Base-by-base conservation (phyloP, 129 eudicot species). In the Ambrosia artemisiifolia region DNA sequence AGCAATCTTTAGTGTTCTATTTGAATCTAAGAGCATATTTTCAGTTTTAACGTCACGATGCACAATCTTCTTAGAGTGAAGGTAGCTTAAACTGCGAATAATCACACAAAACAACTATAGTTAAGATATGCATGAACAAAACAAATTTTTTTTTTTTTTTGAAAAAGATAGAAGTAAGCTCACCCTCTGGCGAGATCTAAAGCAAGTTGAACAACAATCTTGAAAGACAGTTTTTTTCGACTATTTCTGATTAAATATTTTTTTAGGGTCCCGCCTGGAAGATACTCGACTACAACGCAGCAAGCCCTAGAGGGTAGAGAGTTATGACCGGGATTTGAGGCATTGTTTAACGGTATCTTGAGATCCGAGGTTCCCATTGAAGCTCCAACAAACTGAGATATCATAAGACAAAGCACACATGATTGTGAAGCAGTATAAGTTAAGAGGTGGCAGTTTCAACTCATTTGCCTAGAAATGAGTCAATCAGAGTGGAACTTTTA, bases 41-140 rank as follows among this genome's bases (percentile, higher is more conserved):
- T 84, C 96, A 2, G 90, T 70, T 79, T 89, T 86, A 19, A 89
- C 90, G 77, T 89, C 92, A 75, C 92, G 90, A 61, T 89, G 96
- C 11, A 86, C 92, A 30, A 89, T 84, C 75, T 84, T 89, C 43
- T 36, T 36, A 36, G 43, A 36, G 43, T 36, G 43, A 36, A 36
- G 43, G 43, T 36, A 36, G 7, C 57, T 84, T 53, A 0, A 86
- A 78, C 30, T 89, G 92, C 5, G 86, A 86, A 65, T 89, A 86
- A 51, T 8, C 43, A 36, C 43, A 7, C 43, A 36, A 36, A 36
- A 36, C 43, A 36, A 36, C 43, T 36, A 36, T 36, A 36, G 43
- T 36, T 36, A 36, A 36, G 43, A 36, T 36, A 36, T 5, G 43
- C 43, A 36, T 36, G 43, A 36, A 36, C 6, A 36, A 36, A 5